Base-by-base conservation (phyloP, 768 basidiomycete species). In the Strobilomyces echinocephalus region DNA sequence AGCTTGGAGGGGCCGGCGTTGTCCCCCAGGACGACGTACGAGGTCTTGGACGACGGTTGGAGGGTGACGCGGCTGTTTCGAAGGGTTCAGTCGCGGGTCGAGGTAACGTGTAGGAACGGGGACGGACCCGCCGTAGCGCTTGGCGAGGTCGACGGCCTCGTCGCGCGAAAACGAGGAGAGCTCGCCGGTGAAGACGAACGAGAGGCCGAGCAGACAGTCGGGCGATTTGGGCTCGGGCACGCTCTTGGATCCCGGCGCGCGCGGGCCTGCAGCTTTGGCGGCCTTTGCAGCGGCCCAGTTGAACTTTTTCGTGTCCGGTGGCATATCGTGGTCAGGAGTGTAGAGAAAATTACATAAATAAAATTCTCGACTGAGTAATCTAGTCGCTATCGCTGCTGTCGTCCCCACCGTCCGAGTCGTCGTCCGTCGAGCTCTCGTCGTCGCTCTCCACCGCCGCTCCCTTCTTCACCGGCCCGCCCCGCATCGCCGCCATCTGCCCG, bases 401-500 rank as follows among this genome's bases (percentile, higher is more conserved):
- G 60, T 70, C 68, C 2, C 55, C 64, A 1, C 50, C 54, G 1
- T 60, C 49, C 4, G 39, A 50, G 4, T 46, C 74, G 15, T 52
- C 73, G 16, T 61, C 60, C 61, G 70, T 71, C 4, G 57, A 65
- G 15, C 61, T 64, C 49, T 74, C 69, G 0, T 58, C 62, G 0
- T 58, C 62, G 20, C 58, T 62, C 30, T 66, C 68, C 39, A 64
- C 79, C 30, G 70, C 70, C 26, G 55, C 52, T 20, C 63, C 70
- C 64, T 82, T 86, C 79, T 92, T 97, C 55, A 95, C 91, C 18
- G 80, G 60, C 4, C 85, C 88, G 5, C 95, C 95, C 41, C 89
- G 84, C 91, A 99, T 92, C 41, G 85, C 84, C 6, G 95, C 94
- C 91, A 98, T 95, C 76, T 99, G 97, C 8, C 97, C 97, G 5